Evolutionary conservation across 192 early-diverging fungal genomes (phyloP).

Genomic region (Spizellomyces sp.): DNA sequence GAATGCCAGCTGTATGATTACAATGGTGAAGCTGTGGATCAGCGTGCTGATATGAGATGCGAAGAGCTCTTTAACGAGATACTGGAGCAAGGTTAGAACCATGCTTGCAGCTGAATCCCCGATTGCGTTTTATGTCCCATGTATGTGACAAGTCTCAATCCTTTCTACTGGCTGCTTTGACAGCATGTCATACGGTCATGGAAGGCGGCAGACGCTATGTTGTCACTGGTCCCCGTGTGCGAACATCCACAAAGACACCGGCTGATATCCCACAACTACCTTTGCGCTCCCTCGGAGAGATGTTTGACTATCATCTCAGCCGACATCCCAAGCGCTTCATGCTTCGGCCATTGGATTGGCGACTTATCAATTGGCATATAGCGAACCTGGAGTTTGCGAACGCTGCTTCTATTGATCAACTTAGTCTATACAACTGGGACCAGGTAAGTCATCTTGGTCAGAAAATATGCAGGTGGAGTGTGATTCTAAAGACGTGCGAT

Average conservation of each 20-base stretch:
- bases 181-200: constrained; percentile 29
- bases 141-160: too few relatives aligned
- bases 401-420: constrained; percentile 37
- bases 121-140: background rate
- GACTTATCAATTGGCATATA: constrained; percentile 50
- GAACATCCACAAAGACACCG: background rate
- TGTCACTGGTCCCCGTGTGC: background rate
- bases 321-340: constrained; percentile 34
- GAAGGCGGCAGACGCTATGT: constrained; percentile 8
- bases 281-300: constrained; percentile 42
- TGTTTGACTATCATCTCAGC: constrained; percentile 48
- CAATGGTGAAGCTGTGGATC: constrained; percentile 24
- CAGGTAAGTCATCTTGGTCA: constrained; percentile 36
- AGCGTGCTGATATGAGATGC: constrained; percentile 26
- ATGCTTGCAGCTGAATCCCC: background rate
- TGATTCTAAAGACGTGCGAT: too few relatives aligned
- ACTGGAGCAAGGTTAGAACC: constrained; percentile 25
- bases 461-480: too few relatives aligned
- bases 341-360: constrained; percentile 36
- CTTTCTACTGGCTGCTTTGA: too few relatives aligned
- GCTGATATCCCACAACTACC: too few relatives aligned
- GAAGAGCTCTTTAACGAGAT: constrained; percentile 46
- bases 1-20: constrained; percentile 10
- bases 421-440: constrained; percentile 45
- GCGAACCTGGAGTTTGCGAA: constrained; percentile 55